Evolutionary conservation across 495 filamentous ascomycete genomes (phyloP).

Genomic region (Bombardia bombarda): DNA sequence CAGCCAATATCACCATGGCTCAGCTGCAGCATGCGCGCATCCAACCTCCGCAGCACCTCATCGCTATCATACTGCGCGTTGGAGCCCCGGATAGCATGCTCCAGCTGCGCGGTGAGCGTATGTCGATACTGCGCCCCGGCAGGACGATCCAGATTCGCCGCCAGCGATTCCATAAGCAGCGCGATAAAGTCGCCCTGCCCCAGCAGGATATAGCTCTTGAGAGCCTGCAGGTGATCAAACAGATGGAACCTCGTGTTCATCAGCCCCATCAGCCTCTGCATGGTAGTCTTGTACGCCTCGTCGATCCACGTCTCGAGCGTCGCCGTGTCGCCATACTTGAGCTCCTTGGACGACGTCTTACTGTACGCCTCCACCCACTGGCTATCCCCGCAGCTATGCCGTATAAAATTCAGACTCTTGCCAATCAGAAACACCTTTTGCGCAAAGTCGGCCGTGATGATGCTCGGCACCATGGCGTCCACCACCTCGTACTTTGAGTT

Average conservation of each 20-base stretch:
- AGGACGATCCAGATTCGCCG: conserved; percentile 88
- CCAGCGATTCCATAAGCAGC: conserved; percentile 91
- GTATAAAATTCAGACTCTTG: conserved; percentile 97
- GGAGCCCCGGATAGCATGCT: conserved; percentile 93
- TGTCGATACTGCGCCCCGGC: conserved; percentile 92
- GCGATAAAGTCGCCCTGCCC: conserved; percentile 98
- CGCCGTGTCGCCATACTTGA: conserved; percentile 89
- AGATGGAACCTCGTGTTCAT: conserved; percentile 92
- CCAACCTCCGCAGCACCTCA: conserved; percentile 87
- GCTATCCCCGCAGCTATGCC: conserved; percentile 85
- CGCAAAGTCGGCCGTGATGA: conserved; percentile 85
- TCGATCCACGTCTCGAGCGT: conserved; percentile 88
- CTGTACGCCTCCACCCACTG: conserved; percentile 95
- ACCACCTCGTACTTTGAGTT: conserved; percentile 92
- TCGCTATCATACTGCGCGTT: conserved; percentile 93
- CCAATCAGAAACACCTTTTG: conserved; percentile 95
- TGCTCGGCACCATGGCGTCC: conserved; percentile 79
- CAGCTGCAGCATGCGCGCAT: conserved; percentile 92
- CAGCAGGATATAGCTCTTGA: conserved; percentile 91
- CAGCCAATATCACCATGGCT: conserved; percentile 96
- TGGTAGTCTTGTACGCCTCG: conserved; percentile 94
- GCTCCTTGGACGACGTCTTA: conserved; percentile 85
- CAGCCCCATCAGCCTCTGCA: conserved; percentile 87
- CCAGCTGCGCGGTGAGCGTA: conserved; percentile 90
- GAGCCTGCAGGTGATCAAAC: conserved; percentile 82